A percentile compares a stretch with the other conserved stretches of the same genome.
phyloP scores from a whole-genome alignment of 805 yeast genomes.

The Millerozyma miso region DNA sequence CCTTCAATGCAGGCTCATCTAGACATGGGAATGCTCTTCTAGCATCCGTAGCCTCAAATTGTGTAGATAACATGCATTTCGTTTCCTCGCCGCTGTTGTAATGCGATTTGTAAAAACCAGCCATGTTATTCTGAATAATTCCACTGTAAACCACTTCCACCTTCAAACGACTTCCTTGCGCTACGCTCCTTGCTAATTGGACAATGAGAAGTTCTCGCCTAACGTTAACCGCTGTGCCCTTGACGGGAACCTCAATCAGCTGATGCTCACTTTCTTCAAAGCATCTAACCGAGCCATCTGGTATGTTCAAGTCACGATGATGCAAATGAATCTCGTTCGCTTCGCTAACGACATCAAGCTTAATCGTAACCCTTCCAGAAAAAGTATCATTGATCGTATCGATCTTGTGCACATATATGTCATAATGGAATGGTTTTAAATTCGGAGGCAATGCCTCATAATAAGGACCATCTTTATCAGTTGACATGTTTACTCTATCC shows the following conservation, averaged over 20 bases:
- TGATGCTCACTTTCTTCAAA: conserved; percentile 20
- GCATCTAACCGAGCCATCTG: conserved; percentile 17
- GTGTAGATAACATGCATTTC: conserved; percentile 46
- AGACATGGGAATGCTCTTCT: conserved; percentile 56
- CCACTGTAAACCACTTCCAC: conserved; percentile 38
- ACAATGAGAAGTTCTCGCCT: conserved; percentile 64
- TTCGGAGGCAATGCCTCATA: conserved; percentile 54
- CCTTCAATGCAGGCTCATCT: conserved; percentile 55
- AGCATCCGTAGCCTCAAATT: conserved; percentile 58
- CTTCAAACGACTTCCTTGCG: conserved; percentile 19
- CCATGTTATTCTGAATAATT: conserved; percentile 50
- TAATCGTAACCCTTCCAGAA: conserved; percentile 45
- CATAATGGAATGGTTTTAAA: conserved; percentile 73
- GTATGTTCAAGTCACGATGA: conserved; percentile 38
- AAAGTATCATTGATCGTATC: conserved; percentile 44
- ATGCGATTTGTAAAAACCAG: conserved; percentile 50
- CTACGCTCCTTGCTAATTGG: conserved; percentile 41
- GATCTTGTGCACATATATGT: conserved; percentile 58
- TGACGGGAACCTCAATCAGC: conserved; percentile 6
- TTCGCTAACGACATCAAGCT: conserved; percentile 38
- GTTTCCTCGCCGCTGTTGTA: conserved; percentile 36
- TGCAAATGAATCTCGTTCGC: conserved; percentile 47
- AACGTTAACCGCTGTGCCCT: conserved; percentile 30
- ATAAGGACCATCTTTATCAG: conserved; percentile 16
- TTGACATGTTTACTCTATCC: conserved; percentile 5